Conservation (phyloP, 2,329 filamentous ascomycete species). For the Fusarium palustre region DNA sequence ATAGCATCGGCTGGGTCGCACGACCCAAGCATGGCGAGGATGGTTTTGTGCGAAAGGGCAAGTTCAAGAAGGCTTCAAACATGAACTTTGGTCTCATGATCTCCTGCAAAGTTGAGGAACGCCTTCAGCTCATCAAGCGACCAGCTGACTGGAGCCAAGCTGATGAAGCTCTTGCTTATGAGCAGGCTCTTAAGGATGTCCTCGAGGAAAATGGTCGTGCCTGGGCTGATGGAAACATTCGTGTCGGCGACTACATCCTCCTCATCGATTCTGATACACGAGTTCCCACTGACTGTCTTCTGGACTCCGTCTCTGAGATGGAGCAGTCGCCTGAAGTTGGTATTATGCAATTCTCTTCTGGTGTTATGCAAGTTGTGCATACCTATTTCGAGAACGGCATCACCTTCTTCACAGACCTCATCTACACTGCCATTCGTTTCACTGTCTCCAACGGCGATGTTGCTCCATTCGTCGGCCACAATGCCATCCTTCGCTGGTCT, state of each 20-base stretch:
- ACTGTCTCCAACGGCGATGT: slow-evolving; percentile 83
- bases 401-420: slow-evolving; percentile 78
- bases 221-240: slow-evolving; percentile 87
- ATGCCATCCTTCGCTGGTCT: slow-evolving; percentile 80
- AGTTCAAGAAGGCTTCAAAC: slow-evolving; percentile 78
- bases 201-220: slow-evolving; percentile 76
- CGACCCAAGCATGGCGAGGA: slow-evolving; percentile 73
- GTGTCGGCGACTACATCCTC: slow-evolving; percentile 82
- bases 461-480: slow-evolving; percentile 84
- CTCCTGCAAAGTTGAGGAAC: slow-evolving; percentile 77
- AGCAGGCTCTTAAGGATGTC: slow-evolving; percentile 72
- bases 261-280: slow-evolving; percentile 84
- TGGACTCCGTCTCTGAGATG: slow-evolving; percentile 86
- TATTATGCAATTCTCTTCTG: slow-evolving; percentile 81
- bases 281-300: slow-evolving; percentile 79
- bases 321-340: slow-evolving; percentile 82
- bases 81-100: slow-evolving; percentile 79
- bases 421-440: slow-evolving; percentile 81
- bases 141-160: slow-evolving; percentile 73
- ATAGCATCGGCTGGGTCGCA: slow-evolving; percentile 77
- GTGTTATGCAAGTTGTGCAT: slow-evolving; percentile 82
- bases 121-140: slow-evolving; percentile 68
- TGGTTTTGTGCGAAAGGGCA: slow-evolving; percentile 71
- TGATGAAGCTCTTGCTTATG: slow-evolving; percentile 75
- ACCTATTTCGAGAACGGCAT: slow-evolving; percentile 79